These are phyloP conservation scores for Trichoderma virens DNA, from an alignment of 495 filamentous ascomycete genomes.

Conservation along the genomic window DNA sequence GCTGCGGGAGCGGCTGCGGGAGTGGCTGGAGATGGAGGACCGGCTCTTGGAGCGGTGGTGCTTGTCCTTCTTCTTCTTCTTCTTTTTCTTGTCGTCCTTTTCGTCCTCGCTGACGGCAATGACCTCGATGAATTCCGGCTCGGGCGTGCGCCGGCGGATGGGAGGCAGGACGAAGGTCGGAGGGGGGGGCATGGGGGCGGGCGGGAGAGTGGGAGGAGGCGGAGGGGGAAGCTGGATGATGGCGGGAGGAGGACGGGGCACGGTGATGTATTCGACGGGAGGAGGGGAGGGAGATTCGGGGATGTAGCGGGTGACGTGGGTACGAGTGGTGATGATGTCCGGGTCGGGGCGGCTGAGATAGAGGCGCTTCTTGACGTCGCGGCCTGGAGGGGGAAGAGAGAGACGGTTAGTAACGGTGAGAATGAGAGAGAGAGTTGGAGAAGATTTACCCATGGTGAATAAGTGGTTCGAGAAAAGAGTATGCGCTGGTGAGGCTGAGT, in stretches of 20 bases:
- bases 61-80: constrained; percentile 17
- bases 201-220: constrained; percentile 17
- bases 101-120: constrained; percentile 46
- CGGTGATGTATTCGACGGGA: constrained; percentile 12
- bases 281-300: constrained; percentile 17
- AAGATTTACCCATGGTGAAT: not conserved
- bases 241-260: constrained; percentile 19
- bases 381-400: constrained; percentile 4
- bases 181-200: constrained; percentile 22
- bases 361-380: constrained; percentile 33
- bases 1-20: constrained; percentile 13
- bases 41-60: constrained; percentile 19
- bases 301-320: constrained; percentile 35
- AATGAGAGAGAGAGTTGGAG: not conserved
- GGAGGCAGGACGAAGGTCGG: constrained; percentile 14
- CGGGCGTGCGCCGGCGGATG: constrained; percentile 4
- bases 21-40: constrained; percentile 19
- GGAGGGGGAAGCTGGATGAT: constrained; percentile 22
- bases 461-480: not conserved
- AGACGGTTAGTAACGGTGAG: not conserved
- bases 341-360: constrained; percentile 36
- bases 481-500: not conserved
- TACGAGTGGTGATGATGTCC: constrained; percentile 30
- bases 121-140: constrained; percentile 39
- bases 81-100: constrained; percentile 31